Evolutionary conservation across 2,329 filamentous ascomycete species (phyloP).

Genomic region (Botrytis galanthina): DNA sequence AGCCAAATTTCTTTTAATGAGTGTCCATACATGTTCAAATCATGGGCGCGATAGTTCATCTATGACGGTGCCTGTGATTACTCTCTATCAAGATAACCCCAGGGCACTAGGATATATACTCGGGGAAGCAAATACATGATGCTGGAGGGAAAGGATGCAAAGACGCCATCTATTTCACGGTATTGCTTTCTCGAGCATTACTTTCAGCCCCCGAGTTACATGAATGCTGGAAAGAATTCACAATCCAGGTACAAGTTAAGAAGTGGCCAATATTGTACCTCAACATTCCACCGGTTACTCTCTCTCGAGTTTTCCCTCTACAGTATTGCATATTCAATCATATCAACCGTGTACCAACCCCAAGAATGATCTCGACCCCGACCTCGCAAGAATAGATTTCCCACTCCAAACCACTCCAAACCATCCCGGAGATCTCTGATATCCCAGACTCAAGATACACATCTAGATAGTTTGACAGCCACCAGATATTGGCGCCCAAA

Average conservation of each 20-base stretch:
- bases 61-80: neutral
- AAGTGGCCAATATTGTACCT: neutral
- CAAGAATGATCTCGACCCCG: neutral
- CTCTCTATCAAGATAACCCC: neutral
- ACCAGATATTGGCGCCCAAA: neutral
- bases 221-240: neutral
- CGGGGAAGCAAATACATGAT: neutral
- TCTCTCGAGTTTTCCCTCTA: neutral
- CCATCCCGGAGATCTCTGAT: neutral
- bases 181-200: neutral
- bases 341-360: neutral
- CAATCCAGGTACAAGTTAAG: neutral
- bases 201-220: neutral
- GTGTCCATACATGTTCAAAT: neutral
- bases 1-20: neutral
- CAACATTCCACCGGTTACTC: neutral
- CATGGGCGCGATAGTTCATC: neutral
- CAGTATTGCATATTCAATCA: neutral
- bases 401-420: neutral
- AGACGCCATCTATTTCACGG: neutral
- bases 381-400: neutral
- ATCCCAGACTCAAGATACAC: conserved; percentile 2
- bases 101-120: neutral
- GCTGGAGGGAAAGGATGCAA: neutral
- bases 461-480: neutral